Evolutionary conservation across 2,329 filamentous ascomycete species (phyloP), one percentile per base, ranked within the genome.

Genomic region (Xylaria sp.): DNA sequence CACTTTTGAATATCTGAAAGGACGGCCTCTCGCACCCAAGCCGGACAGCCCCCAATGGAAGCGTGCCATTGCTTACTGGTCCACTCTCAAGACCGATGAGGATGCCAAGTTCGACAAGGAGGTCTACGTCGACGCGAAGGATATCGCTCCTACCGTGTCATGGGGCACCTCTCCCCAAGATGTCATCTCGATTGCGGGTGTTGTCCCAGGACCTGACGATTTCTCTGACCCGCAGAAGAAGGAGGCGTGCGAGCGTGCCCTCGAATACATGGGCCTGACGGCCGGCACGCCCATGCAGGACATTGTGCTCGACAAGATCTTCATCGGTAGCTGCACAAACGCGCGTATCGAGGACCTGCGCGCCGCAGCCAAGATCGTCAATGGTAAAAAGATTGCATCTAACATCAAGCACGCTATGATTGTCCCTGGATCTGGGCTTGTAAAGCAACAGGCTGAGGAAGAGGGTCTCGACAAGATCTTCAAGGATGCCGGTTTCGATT

Each of bases 121-220:
- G 64, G 84, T 97, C 63, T 88, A 90, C 71, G 91, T 99, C 62
- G 88, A 97, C 66, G 90, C 84, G 63, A 95, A 93, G 78, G 94
- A 97, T 68, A 96, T 99, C 61, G 79, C 89, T 44, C 94, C 94
- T 7, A 97, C 94, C 11, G 83, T 97, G 20, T 95, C 94, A 2
- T 97, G 94, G 94, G 94, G 94, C 65, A 99, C 93, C 29, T 96
- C 91, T 57, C 94, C 94, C 17, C 92, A 99, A 76, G 93, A 97
- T 67, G 92, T 97, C 16, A 81, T 97, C n/a, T 88, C 93, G 38
- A 97, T 99, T 69, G 96, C 89, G 39, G 92, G 90, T 52, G 80
- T 81, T n/a, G 92, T 97, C 11, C 94, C 94, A 6, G 86, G 93
- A 54, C 94, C 94, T 5, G 91, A 95, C 66, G 90, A 90, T 60